Base-by-base conservation (phyloP, 108 stramenopile genomes). In the Poteriospumella lacustris region DNA sequence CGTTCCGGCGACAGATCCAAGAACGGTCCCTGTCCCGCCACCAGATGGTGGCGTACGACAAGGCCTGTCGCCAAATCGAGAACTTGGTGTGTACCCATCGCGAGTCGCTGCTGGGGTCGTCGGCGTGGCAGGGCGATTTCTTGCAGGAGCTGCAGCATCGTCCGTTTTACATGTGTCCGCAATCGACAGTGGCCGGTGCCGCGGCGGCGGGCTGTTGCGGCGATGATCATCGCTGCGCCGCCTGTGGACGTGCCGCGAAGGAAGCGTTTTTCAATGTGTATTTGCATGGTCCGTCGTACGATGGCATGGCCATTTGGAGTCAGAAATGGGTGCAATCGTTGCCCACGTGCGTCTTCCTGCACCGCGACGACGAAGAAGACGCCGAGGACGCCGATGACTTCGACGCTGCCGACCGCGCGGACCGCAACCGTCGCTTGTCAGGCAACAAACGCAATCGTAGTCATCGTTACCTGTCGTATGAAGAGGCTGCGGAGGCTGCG, bases 21-120 rank as follows among this genome's bases (percentile, higher is more conserved):
- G 41, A 56, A 73, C 9, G 3, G 3, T 42, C 36, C 31, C 44
- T 26, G 28, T 5, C 70, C 36, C 12, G 28, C 24, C 70, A 73
- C 26, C 3, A 39, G 9, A 42, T 42, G 5, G 5, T 3, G 38
- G 3, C 26, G 12, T 40, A 68, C 64, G 24, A 15, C 15, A 40
- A 12, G 19, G 70, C 70, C 19, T 42, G n/a, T 56, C 5, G 33
- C 5, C 5, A 3, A 56, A 33, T 73, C 36, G 70, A 73, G 33
- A 73, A 73, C 42, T 5, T 73, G 28, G 9, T 73, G 5, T 73
- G 70, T 56, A 73, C 70, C 5, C 12, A 15, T 73, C 43, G 70
- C 5, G 70, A 73, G 33, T 52, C 44, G 9, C 42, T 73, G 31
- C 33, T 73, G 9, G 70, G 70, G 42, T 33, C 31, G 26, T 39